Evolutionary conservation across 805 yeast genomes (phyloP).

Genomic region (Cyberlindnera xylosilytica): DNA sequence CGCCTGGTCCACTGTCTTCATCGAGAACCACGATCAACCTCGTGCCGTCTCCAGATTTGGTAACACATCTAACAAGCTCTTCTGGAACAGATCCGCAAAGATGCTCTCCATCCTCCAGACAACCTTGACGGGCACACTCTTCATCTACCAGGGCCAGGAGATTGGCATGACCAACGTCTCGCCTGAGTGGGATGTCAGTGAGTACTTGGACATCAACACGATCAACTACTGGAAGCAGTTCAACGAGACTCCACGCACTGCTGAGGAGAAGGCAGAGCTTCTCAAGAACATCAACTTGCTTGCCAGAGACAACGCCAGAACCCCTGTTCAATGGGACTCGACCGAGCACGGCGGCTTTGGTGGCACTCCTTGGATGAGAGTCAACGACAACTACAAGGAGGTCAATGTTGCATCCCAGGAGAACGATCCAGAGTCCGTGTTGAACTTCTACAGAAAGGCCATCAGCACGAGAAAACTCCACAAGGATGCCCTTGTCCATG

Average conservation of each 20-base stretch:
- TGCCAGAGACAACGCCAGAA: slow-evolving; percentile 52
- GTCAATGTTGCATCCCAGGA: slow-evolving; percentile 47
- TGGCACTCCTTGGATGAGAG: slow-evolving; percentile 51
- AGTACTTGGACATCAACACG: slow-evolving; percentile 50
- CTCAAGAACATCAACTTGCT: slow-evolving; percentile 35
- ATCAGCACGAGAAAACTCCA: slow-evolving; percentile 41
- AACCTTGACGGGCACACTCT: slow-evolving; percentile 52
- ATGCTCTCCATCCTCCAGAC: slow-evolving; percentile 43
- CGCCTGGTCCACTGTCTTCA: slow-evolving; percentile 54
- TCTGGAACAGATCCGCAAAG: slow-evolving; percentile 43
- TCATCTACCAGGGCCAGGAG: slow-evolving; percentile 61
- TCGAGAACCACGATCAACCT: slow-evolving; percentile 59
- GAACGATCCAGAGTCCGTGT: slow-evolving; percentile 43
- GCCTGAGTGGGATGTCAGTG: slow-evolving; percentile 42
- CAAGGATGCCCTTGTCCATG: slow-evolving; percentile 44
- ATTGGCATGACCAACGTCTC: slow-evolving; percentile 50
- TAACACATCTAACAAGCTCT: slow-evolving; percentile 33
- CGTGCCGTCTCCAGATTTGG: slow-evolving; percentile 52
- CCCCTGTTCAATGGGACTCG: slow-evolving; percentile 55
- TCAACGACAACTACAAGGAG: slow-evolving; percentile 46
- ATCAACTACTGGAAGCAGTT: slow-evolving; percentile 39
- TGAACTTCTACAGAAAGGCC: slow-evolving; percentile 43
- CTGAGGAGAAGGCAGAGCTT: slow-evolving; percentile 28
- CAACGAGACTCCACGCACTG: slow-evolving; percentile 26
- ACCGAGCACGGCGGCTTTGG: slow-evolving; percentile 44